Percentiles rank a stretch among this genome's conserved stretches.
Evolutionary conservation across 345 rosid species (phyloP).

Genomic region (Eucalyptus leucophloia): DNA sequence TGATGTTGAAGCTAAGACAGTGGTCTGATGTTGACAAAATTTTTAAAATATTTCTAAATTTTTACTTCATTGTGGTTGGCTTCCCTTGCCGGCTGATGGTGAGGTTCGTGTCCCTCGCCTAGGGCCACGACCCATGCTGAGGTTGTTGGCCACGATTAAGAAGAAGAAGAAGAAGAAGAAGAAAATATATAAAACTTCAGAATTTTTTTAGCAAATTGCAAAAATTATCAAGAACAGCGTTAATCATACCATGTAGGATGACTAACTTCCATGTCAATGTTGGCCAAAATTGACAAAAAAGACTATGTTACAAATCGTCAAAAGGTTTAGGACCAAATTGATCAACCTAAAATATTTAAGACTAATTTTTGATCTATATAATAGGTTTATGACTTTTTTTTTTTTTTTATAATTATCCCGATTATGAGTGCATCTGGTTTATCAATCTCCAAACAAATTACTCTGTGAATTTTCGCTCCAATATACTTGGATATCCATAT

Average conservation of each 20-base stretch:
- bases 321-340: no score
- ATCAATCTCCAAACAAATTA: not conserved
- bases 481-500: not conserved
- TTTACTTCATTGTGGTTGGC: not conserved
- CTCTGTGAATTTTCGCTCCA: not conserved
- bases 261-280: not conserved
- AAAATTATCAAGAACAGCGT: fast-evolving
- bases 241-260: no score
- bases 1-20: no score
- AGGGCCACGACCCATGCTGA: not conserved
- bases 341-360: no score
- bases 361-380: not conserved
- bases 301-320: no score
- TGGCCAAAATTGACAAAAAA: no score
- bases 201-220: no score
- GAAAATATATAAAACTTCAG: no score
- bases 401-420: no score
- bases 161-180: not conserved
- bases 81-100: not conserved
- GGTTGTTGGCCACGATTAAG: not conserved
- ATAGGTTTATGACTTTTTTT: no score
- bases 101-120: not conserved
- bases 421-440: not conserved
- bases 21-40: no score
- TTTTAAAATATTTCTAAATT: no score